Evolutionary conservation across 179 eudicot species (phyloP).

Genomic region (Heliamphora pulchella): DNA sequence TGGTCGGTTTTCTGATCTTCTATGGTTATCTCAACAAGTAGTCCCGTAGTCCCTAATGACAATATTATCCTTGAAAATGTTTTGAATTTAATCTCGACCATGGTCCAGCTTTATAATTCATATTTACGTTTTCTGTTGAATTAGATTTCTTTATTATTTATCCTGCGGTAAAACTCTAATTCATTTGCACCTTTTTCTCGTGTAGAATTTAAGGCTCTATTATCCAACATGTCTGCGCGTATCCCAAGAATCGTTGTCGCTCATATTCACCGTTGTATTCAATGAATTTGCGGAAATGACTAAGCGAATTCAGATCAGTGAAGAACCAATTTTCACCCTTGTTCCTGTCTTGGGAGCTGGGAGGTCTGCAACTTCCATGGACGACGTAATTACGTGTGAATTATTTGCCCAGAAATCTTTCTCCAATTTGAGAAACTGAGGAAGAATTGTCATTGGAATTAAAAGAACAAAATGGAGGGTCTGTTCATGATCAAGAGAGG

Average conservation of each 20-base stretch:
- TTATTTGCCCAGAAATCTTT: conserved; percentile 51
- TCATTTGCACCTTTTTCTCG: background rate
- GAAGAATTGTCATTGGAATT: background rate
- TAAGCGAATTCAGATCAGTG: conserved; percentile 18
- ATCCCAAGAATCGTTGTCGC: conserved; percentile 46
- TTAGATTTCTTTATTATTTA: background rate
- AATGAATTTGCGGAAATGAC: conserved; percentile 43
- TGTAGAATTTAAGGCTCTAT: conserved; percentile 69
- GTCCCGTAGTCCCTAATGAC: background rate
- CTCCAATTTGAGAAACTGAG: background rate
- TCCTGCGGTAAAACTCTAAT: background rate
- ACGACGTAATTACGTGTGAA: conserved; percentile 62
- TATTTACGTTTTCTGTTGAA: background rate
- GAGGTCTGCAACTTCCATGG: conserved; percentile 47
- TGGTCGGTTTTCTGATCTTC: background rate
- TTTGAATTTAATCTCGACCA: background rate
- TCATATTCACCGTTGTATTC: conserved; percentile 35
- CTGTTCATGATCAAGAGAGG: background rate
- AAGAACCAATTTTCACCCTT: conserved; percentile 58
- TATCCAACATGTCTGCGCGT: conserved; percentile 31
- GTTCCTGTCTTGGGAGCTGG: conserved; percentile 77
- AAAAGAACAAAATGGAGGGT: background rate
- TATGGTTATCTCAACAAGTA: background rate
- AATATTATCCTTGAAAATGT: background rate
- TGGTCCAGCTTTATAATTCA: background rate